Conservation (phyloP, 208 protist genomes). For the Trypanosoma melophagium region DNA sequence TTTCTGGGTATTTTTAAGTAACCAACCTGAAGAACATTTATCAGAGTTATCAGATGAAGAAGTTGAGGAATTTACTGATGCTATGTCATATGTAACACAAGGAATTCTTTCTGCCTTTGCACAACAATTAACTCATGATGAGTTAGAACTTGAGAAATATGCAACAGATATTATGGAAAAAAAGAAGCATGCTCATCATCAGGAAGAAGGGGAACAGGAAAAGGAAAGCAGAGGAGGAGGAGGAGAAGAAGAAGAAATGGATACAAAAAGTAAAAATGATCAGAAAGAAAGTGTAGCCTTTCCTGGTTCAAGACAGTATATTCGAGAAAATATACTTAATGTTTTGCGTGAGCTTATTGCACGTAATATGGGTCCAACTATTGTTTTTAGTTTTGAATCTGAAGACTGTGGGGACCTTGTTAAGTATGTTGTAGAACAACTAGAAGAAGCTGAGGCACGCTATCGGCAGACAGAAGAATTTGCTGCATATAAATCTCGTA, state of each 20-base stretch:
- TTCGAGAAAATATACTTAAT: slow-evolving; percentile 77
- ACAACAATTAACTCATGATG: slow-evolving; percentile 69
- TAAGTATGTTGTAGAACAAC: slow-evolving; percentile 66
- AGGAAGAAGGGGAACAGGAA: not conserved
- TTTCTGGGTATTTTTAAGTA: slow-evolving; percentile 73
- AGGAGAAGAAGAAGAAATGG: not conserved
- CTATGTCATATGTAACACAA: slow-evolving; percentile 51
- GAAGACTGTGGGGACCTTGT: slow-evolving; percentile 87
- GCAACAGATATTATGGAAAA: slow-evolving; percentile 48
- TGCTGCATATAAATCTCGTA: slow-evolving; percentile 57
- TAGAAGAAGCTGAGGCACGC: slow-evolving; percentile 74
- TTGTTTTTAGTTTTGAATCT: slow-evolving; percentile 92
- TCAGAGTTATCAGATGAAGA: slow-evolving; percentile 38
- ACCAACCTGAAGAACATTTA: slow-evolving; percentile 41
- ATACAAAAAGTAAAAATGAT: not conserved
- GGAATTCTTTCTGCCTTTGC: slow-evolving; percentile 71
- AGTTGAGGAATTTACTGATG: slow-evolving; percentile 41
- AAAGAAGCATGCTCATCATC: slow-evolving; percentile 13
- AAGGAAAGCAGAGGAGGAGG: slow-evolving; percentile 11
- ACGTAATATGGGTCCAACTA: slow-evolving; percentile 85
- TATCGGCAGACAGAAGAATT: slow-evolving; percentile 90
- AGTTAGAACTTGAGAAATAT: slow-evolving; percentile 61
- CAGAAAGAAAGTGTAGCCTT: slow-evolving; percentile 29
- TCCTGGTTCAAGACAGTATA: slow-evolving; percentile 83
- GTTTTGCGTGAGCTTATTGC: slow-evolving; percentile 88